Conservation (phyloP, 805 yeast genomes). For the Candida oleophila region DNA sequence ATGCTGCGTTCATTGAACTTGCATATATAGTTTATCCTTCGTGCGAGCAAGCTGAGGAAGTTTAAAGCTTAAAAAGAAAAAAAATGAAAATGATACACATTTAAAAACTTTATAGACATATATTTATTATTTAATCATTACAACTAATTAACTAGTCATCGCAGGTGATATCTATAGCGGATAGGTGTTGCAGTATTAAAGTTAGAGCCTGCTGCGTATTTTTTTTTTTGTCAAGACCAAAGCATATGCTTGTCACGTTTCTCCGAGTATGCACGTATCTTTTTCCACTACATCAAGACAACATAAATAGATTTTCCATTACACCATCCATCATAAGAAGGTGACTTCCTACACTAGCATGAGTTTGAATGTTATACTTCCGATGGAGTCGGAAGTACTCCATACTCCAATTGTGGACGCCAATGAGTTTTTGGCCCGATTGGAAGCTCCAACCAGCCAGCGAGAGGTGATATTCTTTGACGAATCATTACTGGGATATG, state of each 20-base stretch:
- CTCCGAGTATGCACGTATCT: background rate
- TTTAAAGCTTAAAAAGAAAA: background rate
- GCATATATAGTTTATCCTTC: background rate
- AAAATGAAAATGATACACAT: no score
- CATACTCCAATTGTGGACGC: background rate
- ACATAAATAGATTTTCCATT: background rate
- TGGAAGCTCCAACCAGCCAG: constrained; percentile 5
- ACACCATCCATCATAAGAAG: no score
- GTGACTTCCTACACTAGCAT: no score
- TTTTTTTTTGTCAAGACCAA: background rate
- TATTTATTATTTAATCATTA: no score
- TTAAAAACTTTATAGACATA: no score
- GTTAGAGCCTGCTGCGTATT: background rate
- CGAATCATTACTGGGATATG: constrained; percentile 27
- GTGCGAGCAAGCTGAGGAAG: background rate
- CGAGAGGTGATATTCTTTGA: constrained; percentile 29
- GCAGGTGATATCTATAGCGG: no score
- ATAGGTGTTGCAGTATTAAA: no score
- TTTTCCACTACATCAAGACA: background rate
- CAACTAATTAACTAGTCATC: no score
- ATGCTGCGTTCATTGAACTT: constrained; percentile 6
- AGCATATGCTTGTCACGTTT: background rate
- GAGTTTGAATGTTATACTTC: constrained; percentile 8
- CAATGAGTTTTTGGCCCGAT: background rate
- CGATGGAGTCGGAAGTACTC: constrained; percentile 2